Evolutionary conservation across 2,329 filamentous ascomycete genomes (phyloP).

Genomic region (Alternaria tenuissima): DNA sequence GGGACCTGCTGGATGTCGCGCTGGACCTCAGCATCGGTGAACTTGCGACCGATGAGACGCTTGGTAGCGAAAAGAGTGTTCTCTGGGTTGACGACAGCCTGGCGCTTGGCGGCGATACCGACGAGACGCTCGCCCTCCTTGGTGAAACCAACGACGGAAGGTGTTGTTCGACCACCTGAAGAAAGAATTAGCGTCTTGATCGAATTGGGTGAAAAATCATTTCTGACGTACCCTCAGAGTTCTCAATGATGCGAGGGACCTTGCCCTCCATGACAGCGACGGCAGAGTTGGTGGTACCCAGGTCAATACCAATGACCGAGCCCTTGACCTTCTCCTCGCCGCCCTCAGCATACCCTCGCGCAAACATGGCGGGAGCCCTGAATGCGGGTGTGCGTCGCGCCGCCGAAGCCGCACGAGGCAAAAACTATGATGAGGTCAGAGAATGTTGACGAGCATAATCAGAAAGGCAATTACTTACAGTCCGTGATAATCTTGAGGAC

Average conservation of each 20-base stretch:
- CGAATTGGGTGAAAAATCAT: slow-evolving; percentile 1
- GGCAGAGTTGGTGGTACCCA: slow-evolving; percentile 97
- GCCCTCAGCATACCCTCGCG: slow-evolving; percentile 75
- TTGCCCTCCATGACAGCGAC: slow-evolving; percentile 99
- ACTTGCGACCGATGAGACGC: slow-evolving; percentile 98
- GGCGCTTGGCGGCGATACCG: slow-evolving; percentile 96
- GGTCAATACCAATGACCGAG: slow-evolving; percentile 96
- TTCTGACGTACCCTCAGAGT: slow-evolving; percentile 78
- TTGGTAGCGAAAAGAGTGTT: slow-evolving; percentile 99
- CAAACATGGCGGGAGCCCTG: slow-evolving; percentile 74
- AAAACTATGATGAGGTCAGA: slow-evolving; percentile 53
- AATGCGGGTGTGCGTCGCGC: slow-evolving; percentile 70
- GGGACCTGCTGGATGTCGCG: slow-evolving; percentile 97
- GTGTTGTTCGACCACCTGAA: slow-evolving; percentile 84
- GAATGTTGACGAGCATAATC: background rate
- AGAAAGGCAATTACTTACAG: slow-evolving; percentile 40
- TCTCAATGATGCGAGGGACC: slow-evolving; percentile 94
- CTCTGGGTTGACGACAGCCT: slow-evolving; percentile 97
- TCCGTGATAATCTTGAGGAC: slow-evolving; percentile 54
- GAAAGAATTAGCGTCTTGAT: slow-evolving; percentile 18
- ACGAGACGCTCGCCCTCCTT: slow-evolving; percentile 96
- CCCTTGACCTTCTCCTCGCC: slow-evolving; percentile 86
- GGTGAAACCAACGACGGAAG: slow-evolving; percentile 94
- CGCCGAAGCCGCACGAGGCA: slow-evolving; percentile 78
- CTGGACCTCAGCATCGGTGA: slow-evolving; percentile 91